Base-by-base conservation (phyloP, 441 rosid species). In the Gossypium gossypioides region DNA sequence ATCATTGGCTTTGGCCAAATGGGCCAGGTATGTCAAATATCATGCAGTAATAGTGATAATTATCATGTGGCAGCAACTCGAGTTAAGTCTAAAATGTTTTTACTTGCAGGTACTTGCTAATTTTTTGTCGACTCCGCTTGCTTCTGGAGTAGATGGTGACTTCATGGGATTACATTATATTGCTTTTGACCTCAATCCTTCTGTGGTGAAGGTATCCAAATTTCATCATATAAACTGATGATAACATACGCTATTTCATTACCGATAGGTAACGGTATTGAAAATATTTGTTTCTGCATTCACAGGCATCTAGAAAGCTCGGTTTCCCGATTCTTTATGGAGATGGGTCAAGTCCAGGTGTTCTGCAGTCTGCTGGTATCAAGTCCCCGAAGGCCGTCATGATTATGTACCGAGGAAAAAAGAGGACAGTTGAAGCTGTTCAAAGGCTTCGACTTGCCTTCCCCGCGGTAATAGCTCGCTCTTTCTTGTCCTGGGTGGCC, bases 1-100 rank as follows among this genome's bases (percentile, higher is more conserved):
- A 87, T 94, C 73, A 70, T 94, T 74, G 99, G 99, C 79, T 94
- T 94, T 77, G 94, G 91, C 71, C 97, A 92, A 84, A 91, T 90
- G 97, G 96, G 97, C 72, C 97, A 94, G 96, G 96, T 93, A 80
- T 55, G 22, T 73, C 27, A 24, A 22, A 12, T 72, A 59, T 72
- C 6, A 44, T 61, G 57, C 34, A 25, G 21, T 60, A 59, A 71
- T 27, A 51, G 60, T 52, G 40, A 19, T 42, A 18, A 32, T 42
- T 69, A 65, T 48, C 34, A 34, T 32, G 19, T 37, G 44, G 69
- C 54, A 50, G 71, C 51, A 54, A 70, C 64, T 55, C 3, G 37
- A 29, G 60, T 34, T 7, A 4, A 46, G 37, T 46, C 10, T 77
- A 60, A 69, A 65, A 73, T 82, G 63, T 37, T 76, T 21, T 54